These are phyloP conservation scores for Phytophthora pluvialis DNA, from an alignment of 352 stramenopile species.

Conservation along the genomic window DNA sequence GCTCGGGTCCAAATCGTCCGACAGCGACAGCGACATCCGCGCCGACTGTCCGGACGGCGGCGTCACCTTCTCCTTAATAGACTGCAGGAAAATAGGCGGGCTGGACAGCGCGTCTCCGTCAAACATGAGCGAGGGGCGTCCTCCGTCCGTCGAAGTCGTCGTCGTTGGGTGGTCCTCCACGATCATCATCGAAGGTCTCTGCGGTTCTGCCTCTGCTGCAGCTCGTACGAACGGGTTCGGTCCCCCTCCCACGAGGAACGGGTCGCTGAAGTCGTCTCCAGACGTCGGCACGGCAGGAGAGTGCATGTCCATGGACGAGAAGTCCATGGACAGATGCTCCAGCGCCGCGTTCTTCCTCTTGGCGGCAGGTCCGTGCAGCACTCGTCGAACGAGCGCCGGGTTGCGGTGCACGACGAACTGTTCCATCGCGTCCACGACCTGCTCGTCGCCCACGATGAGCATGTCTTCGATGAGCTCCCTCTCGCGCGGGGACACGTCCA, in stretches of 20 bases:
- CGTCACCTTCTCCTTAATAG: slow-evolving; percentile 73
- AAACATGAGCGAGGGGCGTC: slow-evolving; percentile 67
- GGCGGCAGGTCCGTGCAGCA: slow-evolving; percentile 49
- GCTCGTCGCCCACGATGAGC: slow-evolving; percentile 73
- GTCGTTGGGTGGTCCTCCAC: slow-evolving; percentile 21
- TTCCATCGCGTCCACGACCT: slow-evolving; percentile 82
- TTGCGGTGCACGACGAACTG: slow-evolving; percentile 73
- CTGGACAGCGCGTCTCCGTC: slow-evolving; percentile 57
- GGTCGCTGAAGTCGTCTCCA: slow-evolving; percentile 36
- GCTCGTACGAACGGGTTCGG: slow-evolving; percentile 56
- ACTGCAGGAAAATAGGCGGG: slow-evolving; percentile 61
- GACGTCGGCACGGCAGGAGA: slow-evolving; percentile 38
- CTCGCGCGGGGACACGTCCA: slow-evolving; percentile 72
- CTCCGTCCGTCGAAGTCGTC: slow-evolving; percentile 8
- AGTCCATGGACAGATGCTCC: slow-evolving; percentile 61
- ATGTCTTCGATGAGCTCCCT: slow-evolving; percentile 71
- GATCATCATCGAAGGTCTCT: slow-evolving; percentile 30
- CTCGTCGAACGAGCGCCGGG: slow-evolving; percentile 51
- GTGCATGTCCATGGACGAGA: slow-evolving; percentile 59
- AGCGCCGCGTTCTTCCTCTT: slow-evolving; percentile 42
- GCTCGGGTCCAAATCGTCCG: slow-evolving; percentile 56
- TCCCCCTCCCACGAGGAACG: slow-evolving; percentile 48
- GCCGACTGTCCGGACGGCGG: slow-evolving; percentile 38
- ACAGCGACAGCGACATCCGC: slow-evolving; percentile 64
- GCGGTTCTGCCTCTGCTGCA: slow-evolving; percentile 22